Conservation (phyloP, 495 filamentous ascomycete genomes). For the Hypoxylon rickii region DNA sequence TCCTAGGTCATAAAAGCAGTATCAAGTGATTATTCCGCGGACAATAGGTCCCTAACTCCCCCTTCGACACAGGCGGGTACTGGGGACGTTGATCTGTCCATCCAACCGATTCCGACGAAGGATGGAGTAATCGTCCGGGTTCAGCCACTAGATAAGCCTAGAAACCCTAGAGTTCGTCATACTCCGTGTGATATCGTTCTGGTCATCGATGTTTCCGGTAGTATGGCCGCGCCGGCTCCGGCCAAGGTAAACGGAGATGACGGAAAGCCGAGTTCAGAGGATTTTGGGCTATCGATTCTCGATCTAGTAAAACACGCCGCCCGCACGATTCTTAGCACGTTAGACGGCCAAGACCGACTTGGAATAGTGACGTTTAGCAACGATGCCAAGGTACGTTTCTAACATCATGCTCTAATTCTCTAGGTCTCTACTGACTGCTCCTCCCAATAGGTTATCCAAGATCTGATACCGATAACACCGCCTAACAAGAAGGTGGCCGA, state of each 20-base stretch:
- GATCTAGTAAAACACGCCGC: slow-evolving; percentile 54
- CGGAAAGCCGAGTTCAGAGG: slow-evolving; percentile 25
- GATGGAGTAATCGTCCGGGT: slow-evolving; percentile 47
- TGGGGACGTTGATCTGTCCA: slow-evolving; percentile 20
- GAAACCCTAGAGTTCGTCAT: slow-evolving; percentile 21
- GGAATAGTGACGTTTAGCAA: slow-evolving; percentile 51
- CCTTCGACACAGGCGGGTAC: not conserved
- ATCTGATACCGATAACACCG: slow-evolving; percentile 42
- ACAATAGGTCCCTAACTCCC: not conserved
- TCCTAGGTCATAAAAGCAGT: slow-evolving; percentile 5
- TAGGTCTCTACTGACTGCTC: not conserved
- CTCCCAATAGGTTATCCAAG: slow-evolving; percentile 39
- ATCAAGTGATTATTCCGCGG: not conserved
- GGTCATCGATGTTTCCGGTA: slow-evolving; percentile 52
- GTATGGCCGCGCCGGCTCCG: slow-evolving; percentile 44
- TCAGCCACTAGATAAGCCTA: slow-evolving; percentile 41
- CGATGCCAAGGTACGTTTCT: slow-evolving; percentile 29
- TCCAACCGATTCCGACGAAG: slow-evolving; percentile 37
- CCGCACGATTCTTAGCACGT: slow-evolving; percentile 47
- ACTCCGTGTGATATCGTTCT: slow-evolving; percentile 52
- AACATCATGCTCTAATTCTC: not conserved
- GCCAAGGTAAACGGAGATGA: slow-evolving; percentile 35
- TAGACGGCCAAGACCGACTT: slow-evolving; percentile 46
- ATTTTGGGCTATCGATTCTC: slow-evolving; percentile 45
- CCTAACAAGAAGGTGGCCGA: slow-evolving; percentile 37